Conservation (phyloP, 768 basidiomycete species). For the Lactarius trivialis region DNA sequence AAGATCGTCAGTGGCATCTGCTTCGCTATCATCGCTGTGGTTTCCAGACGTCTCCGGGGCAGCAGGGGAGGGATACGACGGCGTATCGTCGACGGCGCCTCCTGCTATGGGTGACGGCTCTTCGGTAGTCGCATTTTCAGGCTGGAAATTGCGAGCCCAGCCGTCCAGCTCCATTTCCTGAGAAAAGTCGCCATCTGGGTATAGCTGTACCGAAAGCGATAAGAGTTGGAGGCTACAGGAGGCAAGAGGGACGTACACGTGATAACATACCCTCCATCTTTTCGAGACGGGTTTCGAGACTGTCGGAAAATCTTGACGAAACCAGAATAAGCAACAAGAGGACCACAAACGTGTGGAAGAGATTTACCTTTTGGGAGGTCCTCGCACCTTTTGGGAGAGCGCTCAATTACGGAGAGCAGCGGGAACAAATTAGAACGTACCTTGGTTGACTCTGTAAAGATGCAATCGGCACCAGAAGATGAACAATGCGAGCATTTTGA, state of each 20-base stretch:
- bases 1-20: not conserved
- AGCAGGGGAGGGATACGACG: not conserved
- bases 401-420: not conserved
- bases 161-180: conserved; percentile 20
- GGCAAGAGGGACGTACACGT: conserved; percentile 5
- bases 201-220: not conserved
- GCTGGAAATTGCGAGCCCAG: conserved; percentile 16
- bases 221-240: not conserved
- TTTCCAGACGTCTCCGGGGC: not conserved
- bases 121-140: not conserved
- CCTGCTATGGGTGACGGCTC: not conserved
- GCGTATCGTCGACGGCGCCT: not conserved
- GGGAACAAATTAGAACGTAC: not conserved
- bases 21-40: conserved; percentile 5
- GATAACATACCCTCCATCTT: conserved; percentile 23
- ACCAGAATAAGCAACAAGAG: not conserved
- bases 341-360: not conserved
- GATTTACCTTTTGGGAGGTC: conserved; percentile 23
- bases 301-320: conserved; percentile 19
- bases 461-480: conserved; percentile 7
- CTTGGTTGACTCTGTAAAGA: conserved; percentile 20
- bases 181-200: conserved; percentile 22
- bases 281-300: conserved; percentile 21
- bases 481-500: conserved; percentile 19
- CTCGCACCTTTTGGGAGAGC: conserved; percentile 10